Evolutionary conservation across 164 flowering plant genomes (phyloP).

Genomic region (Umbilicus rupestris): DNA sequence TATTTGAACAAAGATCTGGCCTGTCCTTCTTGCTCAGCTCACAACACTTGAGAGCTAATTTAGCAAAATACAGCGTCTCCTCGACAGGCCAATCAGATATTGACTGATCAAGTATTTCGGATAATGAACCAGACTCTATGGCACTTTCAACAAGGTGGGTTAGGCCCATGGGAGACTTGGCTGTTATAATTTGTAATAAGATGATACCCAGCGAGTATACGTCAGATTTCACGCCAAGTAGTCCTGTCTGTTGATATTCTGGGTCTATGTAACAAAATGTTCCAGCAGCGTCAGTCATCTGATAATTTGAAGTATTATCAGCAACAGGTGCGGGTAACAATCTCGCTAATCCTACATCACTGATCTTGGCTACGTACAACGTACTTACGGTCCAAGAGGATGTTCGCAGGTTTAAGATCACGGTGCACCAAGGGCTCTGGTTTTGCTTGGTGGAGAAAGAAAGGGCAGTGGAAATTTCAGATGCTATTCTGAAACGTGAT

Average conservation of each 20-base stretch:
- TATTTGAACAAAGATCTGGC: constrained; percentile 38
- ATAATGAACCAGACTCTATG: constrained; percentile 28
- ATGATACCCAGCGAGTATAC: constrained; percentile 58
- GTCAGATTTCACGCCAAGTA: constrained; percentile 42
- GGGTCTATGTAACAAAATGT: constrained; percentile 33
- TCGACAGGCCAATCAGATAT: constrained; percentile 63
- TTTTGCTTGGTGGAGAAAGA: constrained; percentile 46
- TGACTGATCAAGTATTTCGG: constrained; percentile 33
- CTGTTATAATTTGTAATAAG: constrained; percentile 39
- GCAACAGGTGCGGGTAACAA: constrained; percentile 19
- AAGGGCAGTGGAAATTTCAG: constrained; percentile 52
- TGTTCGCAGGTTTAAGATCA: constrained; percentile 47
- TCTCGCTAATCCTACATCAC: constrained; percentile 34
- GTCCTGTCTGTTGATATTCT: constrained; percentile 26
- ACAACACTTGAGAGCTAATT: constrained; percentile 46
- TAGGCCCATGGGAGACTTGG: constrained; percentile 27
- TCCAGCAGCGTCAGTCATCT: constrained; percentile 10
- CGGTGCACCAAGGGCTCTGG: constrained; percentile 41
- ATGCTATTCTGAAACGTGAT: constrained; percentile 40
- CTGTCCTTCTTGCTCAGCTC: constrained; percentile 20
- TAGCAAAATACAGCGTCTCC: constrained; percentile 29
- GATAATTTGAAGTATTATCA: constrained; percentile 4
- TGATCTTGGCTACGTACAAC: constrained; percentile 40
- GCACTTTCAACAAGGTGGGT: constrained; percentile 38
- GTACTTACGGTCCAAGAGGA: constrained; percentile 51